Conservation (phyloP, 495 filamentous ascomycete species). For the Haplographium delicatum region DNA sequence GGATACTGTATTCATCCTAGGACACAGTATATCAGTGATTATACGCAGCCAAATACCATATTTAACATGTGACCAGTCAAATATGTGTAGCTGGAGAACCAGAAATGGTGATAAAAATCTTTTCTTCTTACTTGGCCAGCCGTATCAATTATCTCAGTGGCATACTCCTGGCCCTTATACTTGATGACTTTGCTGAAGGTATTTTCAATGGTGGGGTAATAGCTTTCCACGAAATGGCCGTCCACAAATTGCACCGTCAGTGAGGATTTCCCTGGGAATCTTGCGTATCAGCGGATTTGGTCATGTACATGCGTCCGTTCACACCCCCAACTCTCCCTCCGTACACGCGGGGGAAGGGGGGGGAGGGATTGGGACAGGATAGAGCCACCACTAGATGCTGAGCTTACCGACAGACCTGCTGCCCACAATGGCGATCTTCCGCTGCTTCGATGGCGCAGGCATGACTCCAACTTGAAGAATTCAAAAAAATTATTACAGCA, state of each 20-base stretch:
- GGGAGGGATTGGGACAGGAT: no score
- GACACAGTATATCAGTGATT: no score
- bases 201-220: constrained; percentile 99
- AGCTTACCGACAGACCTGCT: constrained; percentile 90
- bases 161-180: constrained; percentile 85
- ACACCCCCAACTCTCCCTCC: background rate
- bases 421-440: constrained; percentile 97
- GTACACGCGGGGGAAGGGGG: background rate
- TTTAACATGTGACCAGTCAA: no score
- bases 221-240: constrained; percentile 96
- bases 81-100: constrained; percentile 6
- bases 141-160: constrained; percentile 97
- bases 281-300: no score
- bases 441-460: constrained; percentile 82
- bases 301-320: no score
- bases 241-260: constrained; percentile 97
- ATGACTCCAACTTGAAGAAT: constrained; percentile 44
- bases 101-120: background rate
- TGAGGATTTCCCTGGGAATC: constrained; percentile 95
- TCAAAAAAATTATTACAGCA: no score
- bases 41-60: no score
- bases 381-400: background rate
- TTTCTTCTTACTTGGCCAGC: constrained; percentile 78
- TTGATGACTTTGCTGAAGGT: constrained; percentile 95
- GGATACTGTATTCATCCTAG: constrained; percentile 95